Evolutionary conservation across 306 rosid genomes (phyloP), one percentile per base, ranked within the genome.

Genomic region (Fagus sylvatica): DNA sequence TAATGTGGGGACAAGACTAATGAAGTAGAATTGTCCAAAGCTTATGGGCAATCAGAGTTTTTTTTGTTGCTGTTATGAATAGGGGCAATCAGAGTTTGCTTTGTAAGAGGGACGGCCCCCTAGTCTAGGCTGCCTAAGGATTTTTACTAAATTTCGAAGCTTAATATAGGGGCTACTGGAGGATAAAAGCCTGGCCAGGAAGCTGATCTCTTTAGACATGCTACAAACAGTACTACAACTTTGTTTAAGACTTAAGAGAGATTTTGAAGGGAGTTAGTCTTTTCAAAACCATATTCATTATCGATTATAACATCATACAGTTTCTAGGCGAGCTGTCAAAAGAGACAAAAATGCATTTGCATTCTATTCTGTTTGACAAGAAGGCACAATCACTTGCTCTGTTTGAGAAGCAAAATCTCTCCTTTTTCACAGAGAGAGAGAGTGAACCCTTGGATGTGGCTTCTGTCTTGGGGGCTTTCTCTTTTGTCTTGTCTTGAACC

Each of bases 351-450:
- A 3, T 2, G 1, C 28, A 22, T 6, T 56, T 56, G 62, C 62
- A 56, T n/a, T 7, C 32, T 56, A 41, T 46, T 49, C 62, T 59
- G 76, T 48, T 78, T 78, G 72, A 71, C 69, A 62, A 39, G 73
- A 53, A 40, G 30, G 66, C 28, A 32, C 37, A 64, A 64, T 46
- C 51, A 46, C 51, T 60, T 74, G 48, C 4, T 64, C n/a, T 57
- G 36, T 28, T 53, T 55, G 53, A 37, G n/a, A 6, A 39, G 46
- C 48, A 39, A 73, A 62, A 22, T 32, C 51, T 41, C 30, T 68
- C 12, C 4, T 33, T 53, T 13, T 10, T 46, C 13, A 10, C 13
- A 2, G 51, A 46, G 9, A 46, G 11, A 46, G 51, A 46, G 51
- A 2, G 51, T 10, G 51, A 10, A 46, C 13, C 51, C 51, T 46